Percentiles rank a stretch among this genome's conserved stretches.
Evolutionary conservation across 768 basidiomycete species (phyloP).

Genomic region (Arthromyces matolae): DNA sequence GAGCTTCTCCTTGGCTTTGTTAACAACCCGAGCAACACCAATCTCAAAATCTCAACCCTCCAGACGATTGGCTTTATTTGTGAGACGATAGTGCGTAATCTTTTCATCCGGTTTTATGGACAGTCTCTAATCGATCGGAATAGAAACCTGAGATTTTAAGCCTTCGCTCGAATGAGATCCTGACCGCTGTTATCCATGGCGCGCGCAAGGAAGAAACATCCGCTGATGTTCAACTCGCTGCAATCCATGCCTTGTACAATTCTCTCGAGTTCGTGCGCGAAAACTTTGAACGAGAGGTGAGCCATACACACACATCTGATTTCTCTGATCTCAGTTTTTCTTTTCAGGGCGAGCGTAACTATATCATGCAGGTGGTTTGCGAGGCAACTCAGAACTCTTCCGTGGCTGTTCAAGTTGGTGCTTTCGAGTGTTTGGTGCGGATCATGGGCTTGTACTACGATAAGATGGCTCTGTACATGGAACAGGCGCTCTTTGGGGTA

Average conservation of each 20-base stretch:
- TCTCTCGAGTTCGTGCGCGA: conserved; percentile 96
- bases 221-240: conserved; percentile 86
- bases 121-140: conserved; percentile 13
- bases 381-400: conserved; percentile 89
- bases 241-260: conserved; percentile 89
- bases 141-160: conserved; percentile 93
- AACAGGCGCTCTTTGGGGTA: conserved; percentile 95
- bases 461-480: conserved; percentile 99
- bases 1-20: conserved; percentile 84
- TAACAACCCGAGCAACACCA: conserved; percentile 67
- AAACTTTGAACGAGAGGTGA: conserved; percentile 95
- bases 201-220: conserved; percentile 95
- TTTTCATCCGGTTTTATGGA: background rate
- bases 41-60: conserved; percentile 80
- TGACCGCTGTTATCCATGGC: conserved; percentile 97
- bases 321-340: conserved; percentile 9
- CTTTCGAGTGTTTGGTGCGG: conserved; percentile 92
- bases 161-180: conserved; percentile 90
- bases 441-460: conserved; percentile 99
- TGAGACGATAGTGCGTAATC: conserved; percentile 81
- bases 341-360: conserved; percentile 91
- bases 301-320: conserved; percentile 21
- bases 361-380: conserved; percentile 99
- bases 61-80: conserved; percentile 98
- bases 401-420: conserved; percentile 86